Evolutionary conservation across 371 early-diverging fungal species (phyloP).

Genomic region (Circinella umbellata): DNA sequence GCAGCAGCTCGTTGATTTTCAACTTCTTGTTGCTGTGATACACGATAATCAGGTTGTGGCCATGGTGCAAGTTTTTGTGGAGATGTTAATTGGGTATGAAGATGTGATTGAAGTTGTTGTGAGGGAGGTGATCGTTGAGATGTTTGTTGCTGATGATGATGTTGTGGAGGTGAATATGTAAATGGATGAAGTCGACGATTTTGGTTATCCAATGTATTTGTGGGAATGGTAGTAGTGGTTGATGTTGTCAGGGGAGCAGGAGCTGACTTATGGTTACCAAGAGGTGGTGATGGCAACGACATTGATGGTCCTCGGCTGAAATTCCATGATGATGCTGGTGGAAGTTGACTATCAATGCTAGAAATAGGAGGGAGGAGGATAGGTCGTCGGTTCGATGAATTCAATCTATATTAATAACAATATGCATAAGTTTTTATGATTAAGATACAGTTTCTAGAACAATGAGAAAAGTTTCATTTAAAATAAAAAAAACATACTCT

Average conservation of each 20-base stretch:
- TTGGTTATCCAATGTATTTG: not conserved
- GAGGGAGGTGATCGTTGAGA: too few species aligned
- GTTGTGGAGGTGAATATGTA: conserved; percentile 20
- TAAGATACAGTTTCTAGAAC: too few species aligned
- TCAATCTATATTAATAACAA: too few species aligned
- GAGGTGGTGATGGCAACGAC: conserved; percentile 20
- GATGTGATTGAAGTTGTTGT: too few species aligned
- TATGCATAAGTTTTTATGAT: too few species aligned
- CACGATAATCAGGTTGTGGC: conserved; percentile 4
- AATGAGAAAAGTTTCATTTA: too few species aligned
- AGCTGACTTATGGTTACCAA: conserved; percentile 6
- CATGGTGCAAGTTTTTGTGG: conserved; percentile 15
- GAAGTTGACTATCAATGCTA: conserved; percentile 16
- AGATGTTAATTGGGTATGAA: not conserved
- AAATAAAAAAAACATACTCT: not conserved
- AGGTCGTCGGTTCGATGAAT: conserved; percentile 11
- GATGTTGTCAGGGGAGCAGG: not conserved
- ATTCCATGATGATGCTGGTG: conserved; percentile 16
- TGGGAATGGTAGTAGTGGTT: not conserved
- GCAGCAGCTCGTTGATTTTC: conserved; percentile 9
- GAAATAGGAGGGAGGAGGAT: conserved; percentile 22
- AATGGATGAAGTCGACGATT: conserved; percentile 13
- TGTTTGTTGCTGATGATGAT: conserved; percentile 1
- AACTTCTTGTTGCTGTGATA: conserved; percentile 2
- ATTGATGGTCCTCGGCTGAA: conserved; percentile 1